Conservation (phyloP, 2,329 filamentous ascomycete genomes). For the Botrytis squamosa region DNA sequence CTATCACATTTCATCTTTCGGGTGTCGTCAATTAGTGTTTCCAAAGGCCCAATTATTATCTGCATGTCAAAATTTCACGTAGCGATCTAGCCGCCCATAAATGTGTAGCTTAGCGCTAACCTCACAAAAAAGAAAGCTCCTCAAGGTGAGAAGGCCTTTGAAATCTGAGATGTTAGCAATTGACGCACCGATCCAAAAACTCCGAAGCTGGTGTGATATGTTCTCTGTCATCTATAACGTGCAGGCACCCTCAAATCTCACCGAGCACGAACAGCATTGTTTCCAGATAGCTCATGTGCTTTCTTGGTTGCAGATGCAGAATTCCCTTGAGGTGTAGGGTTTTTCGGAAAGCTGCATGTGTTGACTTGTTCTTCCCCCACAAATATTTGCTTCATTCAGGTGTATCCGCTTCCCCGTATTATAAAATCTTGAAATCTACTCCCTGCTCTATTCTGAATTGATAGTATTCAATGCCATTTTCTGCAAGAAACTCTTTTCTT, state of each 20-base stretch:
- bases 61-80: not conserved
- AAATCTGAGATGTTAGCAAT: not conserved
- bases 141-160: not conserved
- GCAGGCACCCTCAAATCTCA: not conserved
- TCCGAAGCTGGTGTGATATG: accelerated
- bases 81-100: not conserved
- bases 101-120: not conserved
- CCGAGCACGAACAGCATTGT: not conserved
- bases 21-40: not conserved
- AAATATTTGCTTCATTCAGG: not conserved
- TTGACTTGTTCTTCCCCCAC: not conserved
- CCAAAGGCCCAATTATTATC: not conserved
- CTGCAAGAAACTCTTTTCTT: not conserved
- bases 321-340: not conserved
- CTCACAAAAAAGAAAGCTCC: not conserved
- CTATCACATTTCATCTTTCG: not conserved
- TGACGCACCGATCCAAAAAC: not conserved
- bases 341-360: not conserved
- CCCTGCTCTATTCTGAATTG: accelerated
- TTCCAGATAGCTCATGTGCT: not conserved
- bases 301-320: not conserved
- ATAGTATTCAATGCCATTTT: not conserved
- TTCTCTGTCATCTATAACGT: not conserved
- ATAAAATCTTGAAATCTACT: not conserved
- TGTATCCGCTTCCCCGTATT: not conserved